phyloP scores from a whole-genome alignment of 768 basidiomycete genomes.

The Mycena galericulata region DNA sequence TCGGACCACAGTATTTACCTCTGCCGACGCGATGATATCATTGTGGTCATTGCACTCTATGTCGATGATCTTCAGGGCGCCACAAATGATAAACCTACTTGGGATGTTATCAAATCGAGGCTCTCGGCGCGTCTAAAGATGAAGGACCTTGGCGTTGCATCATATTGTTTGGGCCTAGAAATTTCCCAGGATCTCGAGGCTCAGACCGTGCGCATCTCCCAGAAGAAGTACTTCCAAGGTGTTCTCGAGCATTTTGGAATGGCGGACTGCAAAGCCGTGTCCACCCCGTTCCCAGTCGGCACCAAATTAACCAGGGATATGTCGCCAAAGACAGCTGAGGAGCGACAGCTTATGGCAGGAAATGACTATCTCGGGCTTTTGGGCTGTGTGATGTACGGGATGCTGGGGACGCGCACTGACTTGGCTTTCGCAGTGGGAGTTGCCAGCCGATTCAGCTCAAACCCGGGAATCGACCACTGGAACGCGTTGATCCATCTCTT shows the following conservation, averaged over 20 bases:
- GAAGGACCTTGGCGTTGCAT: slow-evolving; percentile 4
- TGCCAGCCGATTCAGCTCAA: not conserved
- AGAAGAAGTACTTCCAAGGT: not conserved
- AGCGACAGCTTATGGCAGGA: not conserved
- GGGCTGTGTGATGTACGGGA: slow-evolving; percentile 1
- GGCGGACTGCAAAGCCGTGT: not conserved
- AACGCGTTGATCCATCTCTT: not conserved
- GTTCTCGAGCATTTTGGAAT: not conserved
- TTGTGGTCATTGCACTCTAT: not conserved
- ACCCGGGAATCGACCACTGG: slow-evolving; percentile 1
- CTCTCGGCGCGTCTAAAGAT: not conserved
- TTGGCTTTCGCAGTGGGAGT: not conserved
- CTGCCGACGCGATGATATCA: not conserved
- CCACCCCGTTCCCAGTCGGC: not conserved
- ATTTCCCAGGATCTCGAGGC: not conserved
- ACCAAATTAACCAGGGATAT: not conserved
- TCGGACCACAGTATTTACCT: slow-evolving; percentile 13
- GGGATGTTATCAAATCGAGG: not conserved
- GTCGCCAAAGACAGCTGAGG: not conserved
- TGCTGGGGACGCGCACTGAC: not conserved
- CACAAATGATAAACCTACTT: not conserved
- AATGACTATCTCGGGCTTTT: not conserved
- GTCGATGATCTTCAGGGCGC: not conserved
- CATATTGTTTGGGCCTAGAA: not conserved
- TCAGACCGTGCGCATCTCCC: not conserved